A percentile compares a stretch with the other conserved stretches of the same genome.
Evolutionary conservation across 495 filamentous ascomycete genomes (phyloP).

Genomic region (Neurospora pannonica): DNA sequence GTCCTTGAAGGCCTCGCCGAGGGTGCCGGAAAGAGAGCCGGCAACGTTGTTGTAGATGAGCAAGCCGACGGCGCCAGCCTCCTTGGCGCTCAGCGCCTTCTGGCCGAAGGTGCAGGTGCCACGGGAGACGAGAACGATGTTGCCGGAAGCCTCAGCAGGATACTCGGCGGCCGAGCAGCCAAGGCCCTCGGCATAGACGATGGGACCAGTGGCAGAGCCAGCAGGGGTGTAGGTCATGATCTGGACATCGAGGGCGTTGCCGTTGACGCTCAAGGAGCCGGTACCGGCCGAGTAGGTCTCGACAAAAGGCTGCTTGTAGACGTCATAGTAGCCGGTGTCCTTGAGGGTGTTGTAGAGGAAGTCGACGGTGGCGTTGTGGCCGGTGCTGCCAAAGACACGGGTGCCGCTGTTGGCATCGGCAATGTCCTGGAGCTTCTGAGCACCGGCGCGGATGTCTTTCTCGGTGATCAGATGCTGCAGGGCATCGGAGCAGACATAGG

Average conservation of each 20-base stretch:
- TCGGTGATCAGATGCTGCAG: slow-evolving; percentile 30
- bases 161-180: slow-evolving; percentile 50
- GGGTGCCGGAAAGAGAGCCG: slow-evolving; percentile 43
- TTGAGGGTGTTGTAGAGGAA: slow-evolving; percentile 47
- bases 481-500: slow-evolving; percentile 10
- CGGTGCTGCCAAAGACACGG: slow-evolving; percentile 49
- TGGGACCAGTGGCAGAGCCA: slow-evolving; percentile 32
- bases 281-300: slow-evolving; percentile 25
- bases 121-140: slow-evolving; percentile 53
- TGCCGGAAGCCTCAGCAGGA: slow-evolving; percentile 42
- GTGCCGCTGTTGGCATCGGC: slow-evolving; percentile 30
- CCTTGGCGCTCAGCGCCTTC: slow-evolving; percentile 51
- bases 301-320: slow-evolving; percentile 49
- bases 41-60: slow-evolving; percentile 59
- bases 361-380: slow-evolving; percentile 56
- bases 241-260: slow-evolving; percentile 11
- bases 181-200: slow-evolving; percentile 43
- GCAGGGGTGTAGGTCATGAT: slow-evolving; percentile 34
- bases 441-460: slow-evolving; percentile 31
- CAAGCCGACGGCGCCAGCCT: slow-evolving; percentile 47
- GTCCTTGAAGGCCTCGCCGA: slow-evolving; percentile 40
- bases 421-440: slow-evolving; percentile 35
- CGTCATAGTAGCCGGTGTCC: slow-evolving; percentile 46
- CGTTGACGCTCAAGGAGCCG: slow-evolving; percentile 27
- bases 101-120: slow-evolving; percentile 52